These are phyloP conservation scores for Amanita subjunquillea DNA, from an alignment of 768 basidiomycete species.

Conservation along the genomic window DNA sequence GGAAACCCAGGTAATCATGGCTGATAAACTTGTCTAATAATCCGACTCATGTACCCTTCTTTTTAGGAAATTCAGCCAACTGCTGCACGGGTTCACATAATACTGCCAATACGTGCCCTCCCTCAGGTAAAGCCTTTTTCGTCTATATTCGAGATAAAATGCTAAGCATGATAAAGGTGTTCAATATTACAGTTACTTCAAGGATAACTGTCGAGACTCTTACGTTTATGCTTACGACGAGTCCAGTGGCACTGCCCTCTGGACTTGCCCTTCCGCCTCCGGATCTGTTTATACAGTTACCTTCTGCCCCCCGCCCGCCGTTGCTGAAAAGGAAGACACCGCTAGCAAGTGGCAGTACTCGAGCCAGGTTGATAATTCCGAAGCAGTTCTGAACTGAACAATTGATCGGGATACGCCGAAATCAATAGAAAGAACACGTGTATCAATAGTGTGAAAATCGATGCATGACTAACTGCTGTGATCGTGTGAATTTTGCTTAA, in stretches of 20 bases:
- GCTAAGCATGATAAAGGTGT: background rate
- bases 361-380: too few species aligned
- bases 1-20: slow-evolving; percentile 25
- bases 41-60: background rate
- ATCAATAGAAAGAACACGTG: too few species aligned
- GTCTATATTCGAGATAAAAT: background rate
- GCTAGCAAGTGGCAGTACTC: too few species aligned
- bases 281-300: slow-evolving; percentile 39
- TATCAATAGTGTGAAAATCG: too few species aligned
- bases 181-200: slow-evolving; percentile 29
- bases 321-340: too few species aligned
- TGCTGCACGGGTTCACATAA: slow-evolving; percentile 51
- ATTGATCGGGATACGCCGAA: too few species aligned
- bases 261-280: slow-evolving; percentile 35
- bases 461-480: too few species aligned
- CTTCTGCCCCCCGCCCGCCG: slow-evolving; percentile 26
- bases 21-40: background rate
- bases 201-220: slow-evolving; percentile 31
- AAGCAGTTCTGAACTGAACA: too few species aligned
- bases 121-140: slow-evolving; percentile 20
- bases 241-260: slow-evolving; percentile 37
- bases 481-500: too few species aligned
- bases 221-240: slow-evolving; percentile 52
- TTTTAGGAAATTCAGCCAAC: slow-evolving; percentile 45
- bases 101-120: slow-evolving; percentile 46